These are phyloP conservation scores for Exophiala spinifera DNA, from an alignment of 2,329 filamentous ascomycete genomes.

Conservation along the genomic window DNA sequence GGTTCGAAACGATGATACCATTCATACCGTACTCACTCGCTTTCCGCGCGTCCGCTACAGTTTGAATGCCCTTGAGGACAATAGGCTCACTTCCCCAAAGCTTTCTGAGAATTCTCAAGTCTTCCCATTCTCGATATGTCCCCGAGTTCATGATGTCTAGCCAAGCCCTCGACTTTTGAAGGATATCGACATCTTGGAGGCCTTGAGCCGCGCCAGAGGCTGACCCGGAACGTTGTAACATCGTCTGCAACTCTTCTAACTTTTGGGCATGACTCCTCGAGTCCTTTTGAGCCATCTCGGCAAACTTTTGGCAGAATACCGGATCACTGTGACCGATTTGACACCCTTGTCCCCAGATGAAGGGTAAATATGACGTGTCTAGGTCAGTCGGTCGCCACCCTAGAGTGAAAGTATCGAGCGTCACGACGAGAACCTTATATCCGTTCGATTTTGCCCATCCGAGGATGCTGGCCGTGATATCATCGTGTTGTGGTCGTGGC, in stretches of 20 bases:
- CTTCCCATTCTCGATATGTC: slow-evolving; percentile 56
- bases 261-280: no score
- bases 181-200: not conserved
- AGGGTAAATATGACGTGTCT: slow-evolving; percentile 36
- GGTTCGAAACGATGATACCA: slow-evolving; percentile 53
- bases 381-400: slow-evolving; percentile 67
- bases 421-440: slow-evolving; percentile 65
- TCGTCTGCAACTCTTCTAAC: no score
- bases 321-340: slow-evolving; percentile 63
- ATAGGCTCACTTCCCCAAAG: slow-evolving; percentile 64
- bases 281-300: slow-evolving; percentile 29
- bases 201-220: no score
- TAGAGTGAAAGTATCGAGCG: slow-evolving; percentile 66
- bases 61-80: slow-evolving; percentile 59
- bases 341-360: slow-evolving; percentile 42
- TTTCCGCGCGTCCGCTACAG: slow-evolving; percentile 47
- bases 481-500: slow-evolving; percentile 56
- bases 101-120: slow-evolving; percentile 54
- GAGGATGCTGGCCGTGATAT: slow-evolving; percentile 62
- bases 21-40: slow-evolving; percentile 46
- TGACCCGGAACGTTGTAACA: no score
- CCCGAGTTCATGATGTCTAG: slow-evolving; percentile 51
- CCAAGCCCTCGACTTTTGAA: slow-evolving; percentile 40
- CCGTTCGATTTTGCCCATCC: slow-evolving; percentile 57
- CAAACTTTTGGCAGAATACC: slow-evolving; percentile 57